phyloP scores from a whole-genome alignment of 2,329 filamentous ascomycete species.

The Colletotrichum scovillei region DNA sequence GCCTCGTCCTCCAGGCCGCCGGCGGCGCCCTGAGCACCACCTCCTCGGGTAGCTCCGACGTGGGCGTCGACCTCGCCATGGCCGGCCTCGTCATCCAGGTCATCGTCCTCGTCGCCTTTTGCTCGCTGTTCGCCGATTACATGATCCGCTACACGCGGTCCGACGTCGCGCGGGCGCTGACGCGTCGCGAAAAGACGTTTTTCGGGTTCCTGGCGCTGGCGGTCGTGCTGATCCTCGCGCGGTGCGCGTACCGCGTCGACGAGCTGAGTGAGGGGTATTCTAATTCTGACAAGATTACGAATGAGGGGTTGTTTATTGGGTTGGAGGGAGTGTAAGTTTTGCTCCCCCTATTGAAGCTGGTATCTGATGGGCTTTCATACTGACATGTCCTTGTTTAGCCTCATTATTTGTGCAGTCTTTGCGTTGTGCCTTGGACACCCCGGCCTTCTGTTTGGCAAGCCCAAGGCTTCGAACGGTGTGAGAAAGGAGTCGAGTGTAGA shows the following conservation, averaged over 20 bases:
- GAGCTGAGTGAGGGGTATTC: constrained; percentile 72
- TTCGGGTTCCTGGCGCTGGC: constrained; percentile 62
- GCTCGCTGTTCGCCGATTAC: constrained; percentile 59
- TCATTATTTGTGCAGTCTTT: constrained; percentile 50
- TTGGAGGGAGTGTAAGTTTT: constrained; percentile 64
- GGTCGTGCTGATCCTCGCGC: constrained; percentile 68
- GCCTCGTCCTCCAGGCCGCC: constrained; percentile 65
- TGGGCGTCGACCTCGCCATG: constrained; percentile 51
- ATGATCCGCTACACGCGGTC: constrained; percentile 50
- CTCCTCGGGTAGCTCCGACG: constrained; percentile 55
- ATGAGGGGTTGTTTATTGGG: constrained; percentile 63
- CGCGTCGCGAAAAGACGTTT: constrained; percentile 54
- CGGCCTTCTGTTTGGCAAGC: constrained; percentile 49
- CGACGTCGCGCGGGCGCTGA: constrained; percentile 31
- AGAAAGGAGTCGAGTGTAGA: constrained; percentile 31
- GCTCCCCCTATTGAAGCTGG: too few relatives aligned
- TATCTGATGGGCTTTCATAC: neutral
- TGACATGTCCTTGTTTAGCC: constrained; percentile 38
- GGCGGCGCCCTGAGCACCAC: constrained; percentile 64
- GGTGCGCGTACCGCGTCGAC: constrained; percentile 72
- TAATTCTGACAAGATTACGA: constrained; percentile 60
- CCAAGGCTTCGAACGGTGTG: neutral
- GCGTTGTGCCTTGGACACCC: constrained; percentile 55
- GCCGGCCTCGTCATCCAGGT: constrained; percentile 70
- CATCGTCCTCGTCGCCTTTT: constrained; percentile 64